A percentile compares a stretch with the other conserved stretches of the same genome.
Conservation (phyloP, 2,329 filamentous ascomycete species). For the Incumbomyces delicatus region DNA sequence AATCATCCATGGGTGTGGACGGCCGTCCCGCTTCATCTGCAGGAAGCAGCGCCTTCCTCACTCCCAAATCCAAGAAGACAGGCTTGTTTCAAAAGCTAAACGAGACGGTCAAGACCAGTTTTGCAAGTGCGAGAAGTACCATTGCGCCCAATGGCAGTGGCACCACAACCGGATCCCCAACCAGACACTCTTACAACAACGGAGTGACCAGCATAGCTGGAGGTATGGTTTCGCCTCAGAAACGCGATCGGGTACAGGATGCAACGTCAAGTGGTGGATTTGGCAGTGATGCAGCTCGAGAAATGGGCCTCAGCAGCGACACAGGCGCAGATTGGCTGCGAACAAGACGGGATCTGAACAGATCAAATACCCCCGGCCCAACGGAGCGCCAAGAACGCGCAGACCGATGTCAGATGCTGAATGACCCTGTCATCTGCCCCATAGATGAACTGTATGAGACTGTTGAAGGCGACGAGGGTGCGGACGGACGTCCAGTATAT, state of each 20-base stretch:
- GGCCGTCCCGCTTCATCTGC: slow-evolving; percentile 41
- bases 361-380: slow-evolving; percentile 83
- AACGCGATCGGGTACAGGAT: slow-evolving; percentile 13
- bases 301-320: slow-evolving; percentile 56
- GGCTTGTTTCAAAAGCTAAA: slow-evolving; percentile 95
- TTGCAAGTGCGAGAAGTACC: slow-evolving; percentile 77
- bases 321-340: slow-evolving; percentile 79
- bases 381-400: slow-evolving; percentile 77
- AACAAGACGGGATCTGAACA: slow-evolving; percentile 86
- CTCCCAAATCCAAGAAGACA: slow-evolving; percentile 68
- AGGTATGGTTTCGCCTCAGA: slow-evolving; percentile 25
- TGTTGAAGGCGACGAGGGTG: slow-evolving; percentile 80
- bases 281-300: slow-evolving; percentile 49
- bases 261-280: slow-evolving; percentile 25
- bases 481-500: slow-evolving; percentile 71
- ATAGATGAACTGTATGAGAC: slow-evolving; percentile 80
- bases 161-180: slow-evolving; percentile 35
- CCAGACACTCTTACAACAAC: slow-evolving; percentile 38
- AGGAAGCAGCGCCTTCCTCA: slow-evolving; percentile 52
- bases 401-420: slow-evolving; percentile 90
- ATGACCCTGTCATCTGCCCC: slow-evolving; percentile 76
- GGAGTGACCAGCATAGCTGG: slow-evolving; percentile 47
- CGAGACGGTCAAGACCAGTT: slow-evolving; percentile 86
- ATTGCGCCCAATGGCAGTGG: slow-evolving; percentile 49
- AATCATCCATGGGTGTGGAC: slow-evolving; percentile 56